Conservation (phyloP, 2,329 filamentous ascomycete genomes). For the Eutypella sp. region DNA sequence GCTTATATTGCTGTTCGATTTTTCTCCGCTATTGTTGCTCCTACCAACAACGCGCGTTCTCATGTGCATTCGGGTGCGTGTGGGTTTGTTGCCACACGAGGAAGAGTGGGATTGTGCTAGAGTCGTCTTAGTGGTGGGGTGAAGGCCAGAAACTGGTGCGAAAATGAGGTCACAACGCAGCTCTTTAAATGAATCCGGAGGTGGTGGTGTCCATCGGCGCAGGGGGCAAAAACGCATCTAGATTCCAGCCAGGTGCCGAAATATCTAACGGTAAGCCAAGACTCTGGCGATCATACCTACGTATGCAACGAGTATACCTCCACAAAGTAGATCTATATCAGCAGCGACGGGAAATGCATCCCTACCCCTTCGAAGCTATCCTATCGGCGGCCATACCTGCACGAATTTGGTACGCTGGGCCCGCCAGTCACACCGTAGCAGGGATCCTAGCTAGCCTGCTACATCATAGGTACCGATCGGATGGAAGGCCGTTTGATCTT, state of each 20-base stretch:
- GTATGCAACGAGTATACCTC: background rate
- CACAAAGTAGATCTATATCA: background rate
- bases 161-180: conserved; percentile 22
- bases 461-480: no score
- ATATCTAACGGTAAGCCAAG: background rate
- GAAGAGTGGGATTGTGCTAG: no score
- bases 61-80: no score
- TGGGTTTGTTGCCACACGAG: conserved; percentile 8
- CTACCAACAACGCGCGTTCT: no score
- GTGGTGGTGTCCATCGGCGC: background rate
- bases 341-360: background rate
- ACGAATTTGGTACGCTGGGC: no score
- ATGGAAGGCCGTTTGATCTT: no score
- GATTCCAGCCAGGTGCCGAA: background rate
- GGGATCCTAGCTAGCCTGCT: background rate
- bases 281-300: background rate
- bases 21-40: conserved; percentile 8
- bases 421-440: background rate
- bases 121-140: background rate
- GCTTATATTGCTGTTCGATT: conserved; percentile 1
- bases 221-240: background rate
- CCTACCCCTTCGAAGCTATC: background rate
- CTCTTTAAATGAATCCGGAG: conserved; percentile 7
- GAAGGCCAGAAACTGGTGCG: background rate
- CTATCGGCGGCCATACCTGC: background rate